Conservation (phyloP, 108 stramenopile species). For the Skeletonema menzelii region DNA sequence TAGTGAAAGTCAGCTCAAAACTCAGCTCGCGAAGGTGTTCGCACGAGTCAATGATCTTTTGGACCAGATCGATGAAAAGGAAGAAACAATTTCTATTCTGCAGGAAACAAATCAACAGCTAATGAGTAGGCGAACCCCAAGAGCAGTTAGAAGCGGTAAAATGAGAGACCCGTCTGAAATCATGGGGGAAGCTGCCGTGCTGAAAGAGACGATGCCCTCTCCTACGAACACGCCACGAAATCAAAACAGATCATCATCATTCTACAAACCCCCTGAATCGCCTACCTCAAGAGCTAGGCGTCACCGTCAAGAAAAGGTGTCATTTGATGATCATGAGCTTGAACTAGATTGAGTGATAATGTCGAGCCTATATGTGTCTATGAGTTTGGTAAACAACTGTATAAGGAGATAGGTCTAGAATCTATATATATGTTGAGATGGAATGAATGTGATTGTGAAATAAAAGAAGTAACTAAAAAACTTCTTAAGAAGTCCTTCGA, state of each 20-base stretch:
- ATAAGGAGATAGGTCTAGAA: not conserved
- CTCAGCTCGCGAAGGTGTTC: conserved; percentile 23
- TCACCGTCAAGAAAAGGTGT: not conserved
- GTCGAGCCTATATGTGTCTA: not conserved
- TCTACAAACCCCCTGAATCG: not conserved
- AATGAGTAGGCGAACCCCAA: not conserved
- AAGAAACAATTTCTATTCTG: not conserved
- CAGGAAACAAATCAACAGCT: not conserved
- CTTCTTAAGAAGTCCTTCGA: not conserved
- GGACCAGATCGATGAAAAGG: not conserved
- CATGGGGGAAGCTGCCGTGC: not conserved
- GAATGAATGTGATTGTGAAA: not conserved
- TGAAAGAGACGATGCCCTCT: not conserved
- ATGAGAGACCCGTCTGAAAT: not conserved
- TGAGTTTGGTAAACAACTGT: not conserved
- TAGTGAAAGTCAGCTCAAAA: conserved; percentile 41
- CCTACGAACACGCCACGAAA: not conserved
- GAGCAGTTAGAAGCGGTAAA: not conserved
- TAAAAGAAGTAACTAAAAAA: not conserved
- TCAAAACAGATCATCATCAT: not conserved
- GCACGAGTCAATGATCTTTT: not conserved
- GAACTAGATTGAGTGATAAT: not conserved
- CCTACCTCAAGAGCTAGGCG: not conserved
- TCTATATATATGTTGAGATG: too few relatives aligned
- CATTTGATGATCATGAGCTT: not conserved